A percentile compares a stretch with the other conserved stretches of the same genome.
Evolutionary conservation across 2,329 filamentous ascomycete genomes (phyloP).

Genomic region (Pestalotiopsis fici): DNA sequence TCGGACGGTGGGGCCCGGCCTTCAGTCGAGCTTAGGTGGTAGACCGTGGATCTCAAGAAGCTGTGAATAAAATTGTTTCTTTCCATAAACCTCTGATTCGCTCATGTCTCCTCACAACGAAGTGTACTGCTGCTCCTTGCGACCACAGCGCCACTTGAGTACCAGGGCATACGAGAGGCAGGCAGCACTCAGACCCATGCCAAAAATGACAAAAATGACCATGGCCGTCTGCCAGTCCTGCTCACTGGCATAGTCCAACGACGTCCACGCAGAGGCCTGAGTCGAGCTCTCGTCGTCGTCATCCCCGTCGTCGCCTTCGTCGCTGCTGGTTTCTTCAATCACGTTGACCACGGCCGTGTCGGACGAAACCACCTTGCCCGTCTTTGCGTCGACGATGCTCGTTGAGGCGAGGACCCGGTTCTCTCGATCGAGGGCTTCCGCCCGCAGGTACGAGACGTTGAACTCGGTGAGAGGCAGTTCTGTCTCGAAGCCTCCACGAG

Average conservation of each 20-base stretch:
- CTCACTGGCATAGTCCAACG: neutral
- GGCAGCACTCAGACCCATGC: neutral
- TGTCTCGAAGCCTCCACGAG: conserved; percentile 12
- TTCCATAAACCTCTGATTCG: neutral
- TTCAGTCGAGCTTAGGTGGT: no score
- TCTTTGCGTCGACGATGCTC: conserved; percentile 9
- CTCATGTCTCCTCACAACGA: conserved; percentile 23
- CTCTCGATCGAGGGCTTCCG: conserved; percentile 13
- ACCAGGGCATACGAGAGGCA: neutral
- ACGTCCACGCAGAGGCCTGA: neutral
- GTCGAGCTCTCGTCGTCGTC: neutral
- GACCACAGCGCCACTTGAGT: neutral
- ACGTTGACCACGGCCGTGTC: neutral
- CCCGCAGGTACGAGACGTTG: conserved; percentile 11
- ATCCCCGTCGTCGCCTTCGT: neutral
- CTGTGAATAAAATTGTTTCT: neutral
- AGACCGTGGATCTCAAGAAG: no score
- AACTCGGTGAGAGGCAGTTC: neutral
- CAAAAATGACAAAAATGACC: neutral
- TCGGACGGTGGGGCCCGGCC: no score
- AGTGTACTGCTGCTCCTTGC: neutral
- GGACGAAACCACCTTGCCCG: neutral
- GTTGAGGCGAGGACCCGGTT: conserved; percentile 14
- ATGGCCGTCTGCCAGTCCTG: neutral
- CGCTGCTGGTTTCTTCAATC: neutral